A percentile compares a stretch with the other conserved stretches of the same genome.
These are phyloP conservation scores for Pseudozyma pruni DNA, from an alignment of 1,284 basidiomycete genomes.

Conservation along the genomic window DNA sequence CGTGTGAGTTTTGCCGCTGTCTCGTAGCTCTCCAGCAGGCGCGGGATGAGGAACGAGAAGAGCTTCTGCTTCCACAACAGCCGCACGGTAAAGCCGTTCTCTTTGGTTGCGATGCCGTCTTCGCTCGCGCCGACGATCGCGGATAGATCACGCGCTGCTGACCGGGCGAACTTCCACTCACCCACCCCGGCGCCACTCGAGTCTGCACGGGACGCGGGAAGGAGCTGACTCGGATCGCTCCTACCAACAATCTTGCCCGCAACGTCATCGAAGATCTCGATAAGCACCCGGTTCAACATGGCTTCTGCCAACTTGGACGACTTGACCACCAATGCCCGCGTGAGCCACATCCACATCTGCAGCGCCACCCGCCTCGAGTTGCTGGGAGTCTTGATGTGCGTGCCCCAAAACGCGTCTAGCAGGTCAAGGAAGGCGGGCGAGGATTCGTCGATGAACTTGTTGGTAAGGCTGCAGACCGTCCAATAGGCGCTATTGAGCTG, in stretches of 20 bases:
- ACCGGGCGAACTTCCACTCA: conserved; percentile 30
- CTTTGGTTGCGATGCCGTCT: conserved; percentile 48
- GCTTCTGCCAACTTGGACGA: conserved; percentile 36
- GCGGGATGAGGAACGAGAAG: conserved; percentile 79
- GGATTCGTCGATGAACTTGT: conserved; percentile 56
- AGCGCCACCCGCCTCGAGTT: conserved; percentile 24
- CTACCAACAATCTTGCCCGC: conserved; percentile 3
- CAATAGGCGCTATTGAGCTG: conserved; percentile 34
- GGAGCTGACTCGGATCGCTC: conserved; percentile 2
- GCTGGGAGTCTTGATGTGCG: conserved; percentile 12
- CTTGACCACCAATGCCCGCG: conserved; percentile 53
- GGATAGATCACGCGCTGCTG: conserved; percentile 25
- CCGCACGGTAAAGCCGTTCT: conserved; percentile 56
- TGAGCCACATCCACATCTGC: conserved; percentile 57
- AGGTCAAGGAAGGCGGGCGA: conserved; percentile 22
- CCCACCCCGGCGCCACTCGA: not conserved
- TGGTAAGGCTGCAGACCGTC: conserved; percentile 30
- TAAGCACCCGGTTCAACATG: conserved; percentile 53
- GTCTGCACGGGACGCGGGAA: too few relatives aligned
- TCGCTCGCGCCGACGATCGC: conserved; percentile 44
- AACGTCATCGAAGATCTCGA: conserved; percentile 46
- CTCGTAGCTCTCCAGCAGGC: conserved; percentile 72
- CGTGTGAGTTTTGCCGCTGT: conserved; percentile 11
- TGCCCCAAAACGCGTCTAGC: conserved; percentile 49
- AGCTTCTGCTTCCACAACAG: conserved; percentile 80